A percentile compares a stretch with the other conserved stretches of the same genome.
Evolutionary conservation across 768 basidiomycete species (phyloP).

Genomic region (Lentinula lateritia): DNA sequence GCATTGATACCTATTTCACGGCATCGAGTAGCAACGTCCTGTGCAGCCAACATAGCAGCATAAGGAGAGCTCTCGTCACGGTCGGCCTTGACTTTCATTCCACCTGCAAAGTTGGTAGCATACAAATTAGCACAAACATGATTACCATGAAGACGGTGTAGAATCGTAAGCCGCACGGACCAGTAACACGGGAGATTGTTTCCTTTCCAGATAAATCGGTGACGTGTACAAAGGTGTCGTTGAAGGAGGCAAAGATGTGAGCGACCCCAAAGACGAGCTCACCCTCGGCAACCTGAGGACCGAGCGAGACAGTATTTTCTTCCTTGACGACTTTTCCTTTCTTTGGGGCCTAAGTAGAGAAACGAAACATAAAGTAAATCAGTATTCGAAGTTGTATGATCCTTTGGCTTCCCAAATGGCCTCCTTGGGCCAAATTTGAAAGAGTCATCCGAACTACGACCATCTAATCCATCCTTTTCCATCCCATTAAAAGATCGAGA

Average conservation of each 20-base stretch:
- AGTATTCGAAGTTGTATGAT: background rate
- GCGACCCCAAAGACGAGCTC: conserved; percentile 98
- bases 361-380: background rate
- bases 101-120: conserved; percentile 43
- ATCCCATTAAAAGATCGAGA: background rate
- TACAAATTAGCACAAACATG: background rate
- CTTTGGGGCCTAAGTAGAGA: conserved; percentile 64
- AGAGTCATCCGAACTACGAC: background rate
- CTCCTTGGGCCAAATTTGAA: background rate
- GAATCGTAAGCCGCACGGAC: conserved; percentile 34
- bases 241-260: conserved; percentile 99
- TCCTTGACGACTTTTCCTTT: conserved; percentile 75
- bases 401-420: background rate
- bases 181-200: conserved; percentile 98
- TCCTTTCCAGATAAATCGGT: conserved; percentile 99
- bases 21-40: conserved; percentile 95
- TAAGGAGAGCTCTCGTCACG: conserved; percentile 98
- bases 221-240: conserved; percentile 99
- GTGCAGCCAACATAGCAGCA: conserved; percentile 97
- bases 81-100: conserved; percentile 99
- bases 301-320: conserved; percentile 84
- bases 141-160: background rate
- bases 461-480: background rate
- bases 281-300: conserved; percentile 93
- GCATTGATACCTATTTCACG: conserved; percentile 98